Evolutionary conservation across 169 alveolate species (phyloP).

Genomic region (Eimeria tenella): DNA sequence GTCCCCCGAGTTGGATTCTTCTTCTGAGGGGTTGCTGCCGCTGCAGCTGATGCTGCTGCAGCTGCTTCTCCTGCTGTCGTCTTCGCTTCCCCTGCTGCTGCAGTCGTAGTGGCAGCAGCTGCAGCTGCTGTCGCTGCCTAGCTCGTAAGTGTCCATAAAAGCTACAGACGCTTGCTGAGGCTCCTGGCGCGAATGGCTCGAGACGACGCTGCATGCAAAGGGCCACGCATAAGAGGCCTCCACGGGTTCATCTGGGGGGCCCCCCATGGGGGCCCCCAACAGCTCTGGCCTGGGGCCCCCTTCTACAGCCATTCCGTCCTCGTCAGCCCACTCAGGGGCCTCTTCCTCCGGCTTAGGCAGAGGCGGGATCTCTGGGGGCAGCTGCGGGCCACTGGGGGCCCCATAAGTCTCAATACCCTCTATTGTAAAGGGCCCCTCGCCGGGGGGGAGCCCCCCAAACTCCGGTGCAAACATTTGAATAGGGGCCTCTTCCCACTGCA

Average conservation of each 20-base stretch:
- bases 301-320: not conserved
- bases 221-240: not conserved
- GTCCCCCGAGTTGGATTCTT: not conserved
- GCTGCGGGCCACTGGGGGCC: conserved; percentile 43
- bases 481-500: not conserved
- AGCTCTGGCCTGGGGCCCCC: not conserved
- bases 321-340: not conserved
- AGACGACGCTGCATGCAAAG: not conserved
- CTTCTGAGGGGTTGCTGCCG: not conserved
- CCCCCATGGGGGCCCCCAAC: not conserved
- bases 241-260: not conserved
- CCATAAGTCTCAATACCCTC: not conserved
- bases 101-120: conserved; percentile 46
- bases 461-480: no score
- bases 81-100: conserved; percentile 28
- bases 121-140: conserved; percentile 51
- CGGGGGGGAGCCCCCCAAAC: not conserved
- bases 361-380: not conserved
- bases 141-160: not conserved
- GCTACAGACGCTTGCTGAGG: not conserved
- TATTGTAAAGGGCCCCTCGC: not conserved
- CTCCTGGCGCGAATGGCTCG: not conserved
- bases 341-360: not conserved
- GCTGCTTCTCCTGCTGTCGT: not conserved
- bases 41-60: not conserved